Percentiles rank a stretch among this genome's conserved stretches.
phyloP scores from a whole-genome alignment of 2,329 filamentous ascomycete species.

The Fusarium citri region DNA sequence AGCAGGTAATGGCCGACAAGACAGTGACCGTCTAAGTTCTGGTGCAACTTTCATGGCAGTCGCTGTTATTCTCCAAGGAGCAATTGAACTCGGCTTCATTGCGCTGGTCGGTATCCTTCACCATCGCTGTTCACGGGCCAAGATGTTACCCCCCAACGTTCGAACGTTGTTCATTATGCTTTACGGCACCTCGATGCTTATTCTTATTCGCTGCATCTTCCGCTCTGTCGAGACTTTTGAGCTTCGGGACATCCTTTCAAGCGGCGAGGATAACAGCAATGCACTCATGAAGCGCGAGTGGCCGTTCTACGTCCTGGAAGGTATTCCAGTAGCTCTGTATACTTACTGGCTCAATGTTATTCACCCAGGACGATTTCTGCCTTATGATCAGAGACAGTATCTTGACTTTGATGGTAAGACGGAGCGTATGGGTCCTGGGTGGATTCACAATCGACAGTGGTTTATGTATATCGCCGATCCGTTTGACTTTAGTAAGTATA shows the following conservation, averaged over 20 bases:
- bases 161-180: conserved; percentile 43
- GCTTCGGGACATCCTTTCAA: conserved; percentile 24
- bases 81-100: conserved; percentile 42
- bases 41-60: conserved; percentile 67
- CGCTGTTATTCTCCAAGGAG: conserved; percentile 57
- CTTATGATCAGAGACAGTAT: conserved; percentile 53
- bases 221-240: conserved; percentile 44
- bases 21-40: conserved; percentile 64
- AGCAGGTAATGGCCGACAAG: conserved; percentile 50
- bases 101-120: conserved; percentile 37
- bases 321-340: conserved; percentile 57
- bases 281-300: conserved; percentile 57
- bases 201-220: conserved; percentile 43
- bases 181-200: conserved; percentile 43
- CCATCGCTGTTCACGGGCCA: conserved; percentile 28
- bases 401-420: conserved; percentile 55
- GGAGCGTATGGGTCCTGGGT: conserved; percentile 45
- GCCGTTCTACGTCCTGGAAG: conserved; percentile 62
- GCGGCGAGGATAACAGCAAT: conserved; percentile 22
- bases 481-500: conserved; percentile 32
- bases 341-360: conserved; percentile 56
- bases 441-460: conserved; percentile 43
- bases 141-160: conserved; percentile 42
- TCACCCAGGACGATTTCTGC: conserved; percentile 57
- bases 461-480: conserved; percentile 33